phyloP scores from a whole-genome alignment of 148 eudicot genomes.

The Persicaria tinctoria region DNA sequence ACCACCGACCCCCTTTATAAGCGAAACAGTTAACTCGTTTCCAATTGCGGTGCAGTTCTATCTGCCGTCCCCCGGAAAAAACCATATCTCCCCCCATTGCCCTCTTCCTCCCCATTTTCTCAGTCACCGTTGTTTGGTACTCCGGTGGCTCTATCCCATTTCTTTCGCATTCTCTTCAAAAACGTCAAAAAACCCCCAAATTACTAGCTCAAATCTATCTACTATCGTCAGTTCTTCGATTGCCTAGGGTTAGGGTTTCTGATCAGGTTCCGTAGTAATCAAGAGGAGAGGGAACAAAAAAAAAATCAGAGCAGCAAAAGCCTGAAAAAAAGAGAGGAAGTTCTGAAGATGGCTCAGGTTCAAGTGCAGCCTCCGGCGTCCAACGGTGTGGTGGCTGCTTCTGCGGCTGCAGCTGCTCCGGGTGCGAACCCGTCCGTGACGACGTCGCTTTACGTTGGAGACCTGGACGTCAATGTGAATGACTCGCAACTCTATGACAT shows the following conservation, averaged over 20 bases:
- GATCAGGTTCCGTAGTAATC: neutral
- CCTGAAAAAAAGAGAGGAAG: neutral
- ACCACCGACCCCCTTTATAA: conserved; percentile 11
- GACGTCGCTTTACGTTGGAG: conserved; percentile 85
- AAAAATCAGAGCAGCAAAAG: neutral
- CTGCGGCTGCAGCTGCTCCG: conserved; percentile 5
- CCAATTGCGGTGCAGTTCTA: conserved; percentile 28
- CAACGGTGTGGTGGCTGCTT: conserved; percentile 20
- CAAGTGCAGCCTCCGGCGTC: conserved; percentile 36
- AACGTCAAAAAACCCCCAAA: conserved; percentile 18
- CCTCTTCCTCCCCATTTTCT: conserved; percentile 13
- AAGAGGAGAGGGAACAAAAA: conserved; percentile 9
- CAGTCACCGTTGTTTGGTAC: conserved; percentile 12
- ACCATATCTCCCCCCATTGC: neutral
- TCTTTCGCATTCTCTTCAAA: conserved; percentile 10
- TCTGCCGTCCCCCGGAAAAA: conserved; percentile 25
- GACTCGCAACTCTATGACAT: conserved; percentile 88
- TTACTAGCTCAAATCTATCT: neutral
- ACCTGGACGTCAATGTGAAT: conserved; percentile 61
- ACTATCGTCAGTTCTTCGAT: neutral
- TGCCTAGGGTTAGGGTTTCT: neutral
- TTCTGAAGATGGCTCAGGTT: conserved; percentile 47
- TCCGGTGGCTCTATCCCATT: conserved; percentile 9
- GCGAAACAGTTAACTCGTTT: conserved; percentile 10
- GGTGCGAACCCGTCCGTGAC: conserved; percentile 30